Conservation (phyloP, 2,329 filamentous ascomycete species). For the Hymenoscyphus fraxineus region DNA sequence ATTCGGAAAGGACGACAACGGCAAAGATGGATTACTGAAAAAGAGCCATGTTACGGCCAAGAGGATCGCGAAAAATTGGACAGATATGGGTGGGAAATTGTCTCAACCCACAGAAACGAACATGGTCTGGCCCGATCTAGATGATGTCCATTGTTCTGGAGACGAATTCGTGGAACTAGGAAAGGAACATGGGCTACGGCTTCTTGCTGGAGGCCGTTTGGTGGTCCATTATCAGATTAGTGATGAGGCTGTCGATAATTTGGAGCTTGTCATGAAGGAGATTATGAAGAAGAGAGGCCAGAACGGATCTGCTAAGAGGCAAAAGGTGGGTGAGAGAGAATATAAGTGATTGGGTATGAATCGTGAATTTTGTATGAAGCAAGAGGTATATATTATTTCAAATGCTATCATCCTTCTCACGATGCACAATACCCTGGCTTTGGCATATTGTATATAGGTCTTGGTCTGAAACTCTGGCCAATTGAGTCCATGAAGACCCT, state of each 20-base stretch:
- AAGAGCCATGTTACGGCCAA: conserved; percentile 60
- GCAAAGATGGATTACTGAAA: conserved; percentile 58
- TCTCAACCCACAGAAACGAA: conserved; percentile 64
- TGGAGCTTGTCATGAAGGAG: conserved; percentile 45
- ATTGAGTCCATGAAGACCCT: no score
- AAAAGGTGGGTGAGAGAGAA: conserved; percentile 29
- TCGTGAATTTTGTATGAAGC: background rate
- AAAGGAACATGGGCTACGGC: conserved; percentile 53
- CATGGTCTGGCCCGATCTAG: conserved; percentile 70
- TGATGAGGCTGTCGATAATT: conserved; percentile 51
- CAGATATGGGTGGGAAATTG: conserved; percentile 56
- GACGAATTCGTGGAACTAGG: conserved; percentile 53
- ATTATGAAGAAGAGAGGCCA: conserved; percentile 22
- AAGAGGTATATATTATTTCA: no score
- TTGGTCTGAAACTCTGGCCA: no score
- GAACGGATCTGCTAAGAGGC: conserved; percentile 11
- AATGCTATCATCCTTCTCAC: no score
- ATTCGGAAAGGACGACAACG: conserved; percentile 56
- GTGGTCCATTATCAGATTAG: conserved; percentile 69
- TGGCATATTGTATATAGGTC: no score
- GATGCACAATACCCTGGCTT: no score
- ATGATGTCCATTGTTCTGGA: conserved; percentile 47
- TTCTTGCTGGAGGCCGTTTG: conserved; percentile 54
- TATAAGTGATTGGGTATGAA: conserved; percentile 25
- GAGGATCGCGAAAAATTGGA: conserved; percentile 59